Evolutionary conservation across 345 rosid species (phyloP), one percentile per base, ranked within the genome.

Genomic region (Arabis hirsuta): DNA sequence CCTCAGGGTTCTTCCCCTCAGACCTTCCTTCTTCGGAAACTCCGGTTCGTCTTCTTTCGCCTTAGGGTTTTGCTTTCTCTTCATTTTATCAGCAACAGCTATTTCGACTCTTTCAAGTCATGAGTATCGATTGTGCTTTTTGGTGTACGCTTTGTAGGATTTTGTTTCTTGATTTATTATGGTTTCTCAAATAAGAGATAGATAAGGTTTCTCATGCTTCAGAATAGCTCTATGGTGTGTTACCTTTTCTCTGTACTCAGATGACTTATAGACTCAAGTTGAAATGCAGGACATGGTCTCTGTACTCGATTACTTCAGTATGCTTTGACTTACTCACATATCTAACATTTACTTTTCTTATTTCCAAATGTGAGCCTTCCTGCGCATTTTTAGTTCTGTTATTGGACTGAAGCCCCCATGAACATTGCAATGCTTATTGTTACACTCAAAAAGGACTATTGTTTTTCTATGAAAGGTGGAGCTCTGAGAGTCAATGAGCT

Each of bases 1-100:
- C 43, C 54, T 66, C 74, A 66, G 69, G 44, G 32, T 63, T 9
- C 44, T 67, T 3, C 80, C 81, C 16, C 76, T 79, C 72, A 48
- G 73, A 65, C 27, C 83, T 20, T 76, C 84, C 48, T 83, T 83
- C 81, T 62, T 81, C 65, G 79, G 70, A 39, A 58, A 67, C 60
- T 64, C 74, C 14, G 73, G 81, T 76, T 3, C 48, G 63, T 38
- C 62, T 54, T 14, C 16, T n/a, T 0, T 26, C 34, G 11, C 67
- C 22, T 39, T n/a, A 29, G 32, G 29, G 34, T 36, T 12, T 55
- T 42, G 10, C 2, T 42, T 62, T 51, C 26, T 62, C 55, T 31
- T 55, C 52, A 14, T 73, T 7, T 12, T 3, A 38, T 16, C 55
- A 53, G 41, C 19, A 36, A 29, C 16, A 9, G 22, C 41, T 14